A percentile compares a stretch with the other conserved stretches of the same genome.
Evolutionary conservation across 2,329 filamentous ascomycete genomes (phyloP).

Genomic region (Uncinocarpus reesii): DNA sequence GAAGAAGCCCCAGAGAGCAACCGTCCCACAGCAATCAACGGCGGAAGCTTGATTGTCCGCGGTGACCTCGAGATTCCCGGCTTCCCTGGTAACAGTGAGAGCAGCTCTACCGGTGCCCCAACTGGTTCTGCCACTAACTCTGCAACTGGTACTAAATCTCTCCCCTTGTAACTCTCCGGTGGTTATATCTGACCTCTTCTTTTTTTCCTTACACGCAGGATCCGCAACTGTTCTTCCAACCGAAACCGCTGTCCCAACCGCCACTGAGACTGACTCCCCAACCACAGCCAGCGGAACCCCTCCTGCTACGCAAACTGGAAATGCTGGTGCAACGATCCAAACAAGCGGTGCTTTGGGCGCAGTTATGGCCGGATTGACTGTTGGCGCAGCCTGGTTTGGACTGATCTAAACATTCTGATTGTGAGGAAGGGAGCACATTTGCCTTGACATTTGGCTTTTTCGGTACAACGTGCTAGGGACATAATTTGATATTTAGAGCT

Average conservation of each 20-base stretch:
- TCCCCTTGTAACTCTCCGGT: neutral
- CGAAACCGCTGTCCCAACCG: neutral
- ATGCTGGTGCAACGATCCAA: neutral
- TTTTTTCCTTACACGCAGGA: neutral
- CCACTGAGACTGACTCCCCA: neutral
- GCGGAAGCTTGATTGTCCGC: conserved; percentile 8
- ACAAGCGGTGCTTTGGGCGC: neutral
- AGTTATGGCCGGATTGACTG: conserved; percentile 1
- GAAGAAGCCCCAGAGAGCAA: conserved; percentile 1
- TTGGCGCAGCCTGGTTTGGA: conserved; percentile 10
- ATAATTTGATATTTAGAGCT: conserved; percentile 2
- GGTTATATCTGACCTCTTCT: neutral
- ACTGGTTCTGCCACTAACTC: neutral
- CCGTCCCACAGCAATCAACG: conserved; percentile 10
- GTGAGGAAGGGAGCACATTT: neutral
- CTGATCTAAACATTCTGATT: conserved; percentile 6
- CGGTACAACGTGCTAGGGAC: neutral
- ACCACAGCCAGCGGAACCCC: neutral
- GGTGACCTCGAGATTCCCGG: conserved; percentile 4
- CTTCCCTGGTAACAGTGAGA: neutral
- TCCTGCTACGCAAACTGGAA: neutral
- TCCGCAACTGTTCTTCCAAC: neutral
- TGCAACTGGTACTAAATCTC: neutral
- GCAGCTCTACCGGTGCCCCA: neutral
- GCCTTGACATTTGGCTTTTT: neutral